phyloP scores from a whole-genome alignment of 352 stramenopile genomes.

The Saprolegnia diclina region DNA sequence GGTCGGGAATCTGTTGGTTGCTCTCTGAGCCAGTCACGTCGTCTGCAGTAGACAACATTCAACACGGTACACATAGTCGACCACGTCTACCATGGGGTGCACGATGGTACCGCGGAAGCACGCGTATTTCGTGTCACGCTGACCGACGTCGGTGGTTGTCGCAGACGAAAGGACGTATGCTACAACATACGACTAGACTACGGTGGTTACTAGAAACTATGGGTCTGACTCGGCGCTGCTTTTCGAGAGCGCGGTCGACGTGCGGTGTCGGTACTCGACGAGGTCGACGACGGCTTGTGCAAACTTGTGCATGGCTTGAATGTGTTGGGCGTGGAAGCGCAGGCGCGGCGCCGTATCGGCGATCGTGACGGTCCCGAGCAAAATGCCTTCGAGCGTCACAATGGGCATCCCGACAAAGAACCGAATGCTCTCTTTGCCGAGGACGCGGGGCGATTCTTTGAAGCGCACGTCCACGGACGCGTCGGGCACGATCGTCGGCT shows the following conservation, averaged over 20 bases:
- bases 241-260: background rate
- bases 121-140: too few species aligned
- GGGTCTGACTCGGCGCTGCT: background rate
- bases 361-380: conserved; percentile 13
- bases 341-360: conserved; percentile 15
- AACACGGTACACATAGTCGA: too few species aligned
- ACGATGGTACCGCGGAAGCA: too few species aligned
- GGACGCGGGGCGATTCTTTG: conserved; percentile 15
- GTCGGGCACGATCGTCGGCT: conserved; percentile 21
- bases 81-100: too few species aligned
- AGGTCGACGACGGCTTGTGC: conserved; percentile 8
- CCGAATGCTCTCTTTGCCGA: conserved; percentile 9
- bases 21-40: too few species aligned
- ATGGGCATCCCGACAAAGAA: conserved; percentile 16
- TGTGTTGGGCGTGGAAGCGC: conserved; percentile 12
- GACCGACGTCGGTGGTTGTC: too few species aligned
- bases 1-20: too few species aligned
- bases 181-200: too few species aligned
- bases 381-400: background rate
- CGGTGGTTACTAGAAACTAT: background rate
- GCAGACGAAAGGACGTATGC: too few species aligned
- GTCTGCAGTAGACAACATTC: too few species aligned
- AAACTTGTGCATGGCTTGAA: conserved; percentile 17
- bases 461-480: conserved; percentile 14
- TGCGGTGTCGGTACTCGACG: conserved; percentile 5